Conservation (phyloP, 108 stramenopile genomes). For the Pseudonitzschia delicatissima region DNA sequence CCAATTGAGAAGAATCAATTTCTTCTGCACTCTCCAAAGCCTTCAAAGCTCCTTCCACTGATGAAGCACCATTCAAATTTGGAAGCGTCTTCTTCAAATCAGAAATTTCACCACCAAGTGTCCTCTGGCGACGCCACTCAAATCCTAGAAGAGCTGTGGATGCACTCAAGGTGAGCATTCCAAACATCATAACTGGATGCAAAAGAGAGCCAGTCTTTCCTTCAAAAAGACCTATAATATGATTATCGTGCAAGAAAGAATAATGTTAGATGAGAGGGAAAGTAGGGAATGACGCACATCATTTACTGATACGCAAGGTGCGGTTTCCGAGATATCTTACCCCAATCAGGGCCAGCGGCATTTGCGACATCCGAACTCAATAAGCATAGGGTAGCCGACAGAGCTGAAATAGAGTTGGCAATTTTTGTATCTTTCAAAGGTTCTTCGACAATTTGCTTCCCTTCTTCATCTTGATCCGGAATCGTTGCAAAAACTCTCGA, state of each 20-base stretch:
- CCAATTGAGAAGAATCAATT: conserved; percentile 41
- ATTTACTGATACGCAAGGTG: not conserved
- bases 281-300: not conserved
- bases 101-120: conserved; percentile 84
- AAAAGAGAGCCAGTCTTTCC: conserved; percentile 77
- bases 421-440: not conserved
- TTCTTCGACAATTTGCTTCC: not conserved
- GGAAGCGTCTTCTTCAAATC: conserved; percentile 66
- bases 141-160: conserved; percentile 89
- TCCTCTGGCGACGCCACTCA: conserved; percentile 87
- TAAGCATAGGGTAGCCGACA: conserved; percentile 22
- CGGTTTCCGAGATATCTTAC: conserved; percentile 18
- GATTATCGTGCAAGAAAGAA: conserved; percentile 29
- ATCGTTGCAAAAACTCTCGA: no score
- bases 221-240: conserved; percentile 48
- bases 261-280: not conserved
- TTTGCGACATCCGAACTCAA: conserved; percentile 26
- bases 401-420: conserved; percentile 9
- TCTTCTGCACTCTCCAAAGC: conserved; percentile 51
- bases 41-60: conserved; percentile 40
- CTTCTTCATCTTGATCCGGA: not conserved
- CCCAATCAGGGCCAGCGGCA: conserved; percentile 54
- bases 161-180: conserved; percentile 57
- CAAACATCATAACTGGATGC: conserved; percentile 87
- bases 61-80: conserved; percentile 41